Base-by-base conservation (phyloP, 306 rosid species). In the Quercus mongolica region DNA sequence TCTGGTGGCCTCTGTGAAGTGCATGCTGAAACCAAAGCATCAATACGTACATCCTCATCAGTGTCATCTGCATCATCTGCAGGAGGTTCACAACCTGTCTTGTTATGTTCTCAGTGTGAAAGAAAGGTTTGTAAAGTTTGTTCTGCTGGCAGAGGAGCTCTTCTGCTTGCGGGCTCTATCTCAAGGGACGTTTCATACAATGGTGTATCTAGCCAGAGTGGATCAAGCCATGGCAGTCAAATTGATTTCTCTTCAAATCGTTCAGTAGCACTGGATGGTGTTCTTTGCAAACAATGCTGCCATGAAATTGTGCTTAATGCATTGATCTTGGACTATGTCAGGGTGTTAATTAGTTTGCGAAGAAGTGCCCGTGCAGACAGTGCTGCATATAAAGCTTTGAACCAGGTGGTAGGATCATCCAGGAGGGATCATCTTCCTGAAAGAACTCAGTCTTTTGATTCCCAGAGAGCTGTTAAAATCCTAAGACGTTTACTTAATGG, bases 101-200 rank as follows among this genome's bases (percentile, higher is more conserved):
- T 89, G 76, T 74, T 89, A 81, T 96, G 99, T 82, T 90, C 94
- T 79, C 96, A 90, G 79, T 96, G 99, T 84, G 90, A 86, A 78
- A 91, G 89, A 83, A 93, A 89, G 83, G 97, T 83, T 70, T 96
- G 99, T 85, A 93, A 92, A 87, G 86, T 87, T 84, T 96, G 99
- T 80, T 93, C 94, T 87, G 98, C 98, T 52, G 99, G 99, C 69
- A 90, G 91, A 81, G 99, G 99, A 76, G 96, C 99, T 70, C 84
- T 90, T 84, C 90, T 96, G 71, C 91, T 96, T 76, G 61, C 79
- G 30, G 88, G 89, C 80, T 77, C 77, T 76, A 89, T 86, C 82
- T 68, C 97, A 25, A 87, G 86, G 83, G 97, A 94, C 65, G 78
- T 69, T 57, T 67, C 85, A 65, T 86, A 86, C 86, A 89, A 86